Conservation (phyloP, 805 yeast species). For the Blastobotrys mokoenaii region DNA sequence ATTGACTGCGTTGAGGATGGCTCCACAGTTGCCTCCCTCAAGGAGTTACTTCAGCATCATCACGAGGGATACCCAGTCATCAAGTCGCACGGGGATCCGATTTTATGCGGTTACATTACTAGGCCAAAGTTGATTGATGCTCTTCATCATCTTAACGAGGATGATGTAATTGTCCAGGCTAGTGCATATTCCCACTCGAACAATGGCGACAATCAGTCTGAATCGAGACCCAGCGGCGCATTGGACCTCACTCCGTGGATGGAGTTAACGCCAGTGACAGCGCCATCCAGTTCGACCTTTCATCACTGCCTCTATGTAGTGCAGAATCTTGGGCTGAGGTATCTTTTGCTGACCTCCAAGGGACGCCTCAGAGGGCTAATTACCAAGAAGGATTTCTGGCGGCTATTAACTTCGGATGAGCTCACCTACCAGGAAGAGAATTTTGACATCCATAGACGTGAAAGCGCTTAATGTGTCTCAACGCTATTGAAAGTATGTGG, state of each 20-base stretch:
- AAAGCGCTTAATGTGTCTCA: too few relatives aligned
- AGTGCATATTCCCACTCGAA: too few relatives aligned
- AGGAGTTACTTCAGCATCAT: conserved; percentile 15
- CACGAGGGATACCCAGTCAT: conserved; percentile 40
- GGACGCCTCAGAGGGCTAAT: conserved; percentile 31
- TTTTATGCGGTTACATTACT: conserved; percentile 37
- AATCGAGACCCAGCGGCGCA: too few relatives aligned
- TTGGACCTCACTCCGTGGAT: background rate
- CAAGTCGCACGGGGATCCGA: conserved; percentile 27
- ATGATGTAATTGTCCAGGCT: too few relatives aligned
- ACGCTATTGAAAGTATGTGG: too few relatives aligned
- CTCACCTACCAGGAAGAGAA: too few relatives aligned
- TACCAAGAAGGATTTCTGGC: conserved; percentile 28
- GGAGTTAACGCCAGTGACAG: conserved; percentile 20
- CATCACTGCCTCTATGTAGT: conserved; percentile 33
- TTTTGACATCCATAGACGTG: too few relatives aligned
- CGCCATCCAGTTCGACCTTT: conserved; percentile 28
- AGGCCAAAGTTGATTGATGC: conserved; percentile 31
- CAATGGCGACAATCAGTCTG: background rate
- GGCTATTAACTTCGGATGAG: background rate
- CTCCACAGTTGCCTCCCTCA: conserved; percentile 24
- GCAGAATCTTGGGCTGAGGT: conserved; percentile 31
- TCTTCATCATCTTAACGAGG: conserved; percentile 12
- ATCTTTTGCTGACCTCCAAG: conserved; percentile 26
- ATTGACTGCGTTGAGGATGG: conserved; percentile 30